These are phyloP conservation scores for Chrysanthemum seticuspe DNA, from an alignment of 129 eudicot species.

Conservation along the genomic window DNA sequence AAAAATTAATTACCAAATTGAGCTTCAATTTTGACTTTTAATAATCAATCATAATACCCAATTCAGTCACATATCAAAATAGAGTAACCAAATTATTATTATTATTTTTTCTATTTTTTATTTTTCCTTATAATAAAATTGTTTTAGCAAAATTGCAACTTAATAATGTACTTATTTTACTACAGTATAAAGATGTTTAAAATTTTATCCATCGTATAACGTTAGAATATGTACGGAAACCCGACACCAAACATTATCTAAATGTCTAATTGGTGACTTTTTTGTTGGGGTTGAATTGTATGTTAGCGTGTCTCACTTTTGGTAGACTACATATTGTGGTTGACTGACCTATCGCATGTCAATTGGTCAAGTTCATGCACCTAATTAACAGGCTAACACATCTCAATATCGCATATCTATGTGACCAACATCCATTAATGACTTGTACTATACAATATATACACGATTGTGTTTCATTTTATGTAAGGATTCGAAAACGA, in stretches of 20 bases:
- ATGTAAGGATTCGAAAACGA: neutral
- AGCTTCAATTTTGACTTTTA: too few relatives aligned
- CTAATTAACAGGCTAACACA: neutral
- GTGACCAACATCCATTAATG: neutral
- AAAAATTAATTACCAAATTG: too few relatives aligned
- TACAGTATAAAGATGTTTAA: neutral
- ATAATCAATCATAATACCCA: too few relatives aligned
- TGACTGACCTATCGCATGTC: constrained; percentile 13
- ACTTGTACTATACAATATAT: constrained; percentile 3
- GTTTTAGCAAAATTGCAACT: too few relatives aligned
- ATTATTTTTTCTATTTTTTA: too few relatives aligned
- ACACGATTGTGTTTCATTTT: neutral
- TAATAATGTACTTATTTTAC: too few relatives aligned
- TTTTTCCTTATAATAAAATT: too few relatives aligned
- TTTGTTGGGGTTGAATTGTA: constrained; percentile 14
- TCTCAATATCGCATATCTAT: neutral
- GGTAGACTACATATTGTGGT: constrained; percentile 24
- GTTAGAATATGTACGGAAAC: neutral
- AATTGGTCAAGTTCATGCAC: constrained; percentile 30
- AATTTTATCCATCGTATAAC: neutral
- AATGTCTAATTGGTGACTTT: constrained; percentile 12
- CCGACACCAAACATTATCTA: constrained; percentile 8
- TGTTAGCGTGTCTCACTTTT: constrained; percentile 31
- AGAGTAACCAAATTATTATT: too few relatives aligned
- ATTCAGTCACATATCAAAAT: too few relatives aligned